Base-by-base conservation (phyloP, 2,329 filamentous ascomycete genomes). In the Sporothrix globosa region DNA sequence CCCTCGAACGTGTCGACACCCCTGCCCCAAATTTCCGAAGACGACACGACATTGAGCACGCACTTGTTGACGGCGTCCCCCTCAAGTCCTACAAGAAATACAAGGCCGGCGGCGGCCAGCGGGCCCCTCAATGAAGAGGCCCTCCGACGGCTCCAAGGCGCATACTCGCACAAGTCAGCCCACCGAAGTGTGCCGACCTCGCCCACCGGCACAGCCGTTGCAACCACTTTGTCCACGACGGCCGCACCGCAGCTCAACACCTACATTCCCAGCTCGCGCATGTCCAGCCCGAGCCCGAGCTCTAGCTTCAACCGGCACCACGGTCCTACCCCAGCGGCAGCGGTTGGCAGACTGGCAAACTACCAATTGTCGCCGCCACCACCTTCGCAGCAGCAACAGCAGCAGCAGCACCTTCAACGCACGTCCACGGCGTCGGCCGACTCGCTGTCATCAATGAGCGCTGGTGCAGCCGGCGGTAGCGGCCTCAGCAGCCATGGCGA, bases 101-200 rank as follows among this genome's bases (percentile, higher is more conserved):
- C 46, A 54, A 19, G 50, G n/a, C n/a, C 66, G 10, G 6, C 24
- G 11, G 17, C 11, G 1, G n/a, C 7, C 41, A 9, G 39, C 13
- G 71, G 67, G 9, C 21, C 63, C 0, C 61, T 77, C 13, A 77
- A 76, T 67, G 76, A 78, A 48, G 77, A 77, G 48, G 75, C 76
- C 0, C 73, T 78, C 19, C 71, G 74, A 1, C 74, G 68, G 17
- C 71, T 79, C 19, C 76, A 78, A 61, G 74, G 75, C 19, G 72
- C 75, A 17, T 68, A 72, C 17, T 71, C 73, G 3, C 41, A 17
- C 41, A 13, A 17, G 11, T 4, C 74, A 2, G 53, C 60, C 7
- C 14, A 39, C 27, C 63, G 46, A 5, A 46, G 61, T 0, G 44
- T 46, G 44, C 11, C 50, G 11, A 3, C 48, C 21, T 24, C 24